These are phyloP conservation scores for Drechmeria coniospora DNA, from an alignment of 2,329 filamentous ascomycete species.

Conservation along the genomic window DNA sequence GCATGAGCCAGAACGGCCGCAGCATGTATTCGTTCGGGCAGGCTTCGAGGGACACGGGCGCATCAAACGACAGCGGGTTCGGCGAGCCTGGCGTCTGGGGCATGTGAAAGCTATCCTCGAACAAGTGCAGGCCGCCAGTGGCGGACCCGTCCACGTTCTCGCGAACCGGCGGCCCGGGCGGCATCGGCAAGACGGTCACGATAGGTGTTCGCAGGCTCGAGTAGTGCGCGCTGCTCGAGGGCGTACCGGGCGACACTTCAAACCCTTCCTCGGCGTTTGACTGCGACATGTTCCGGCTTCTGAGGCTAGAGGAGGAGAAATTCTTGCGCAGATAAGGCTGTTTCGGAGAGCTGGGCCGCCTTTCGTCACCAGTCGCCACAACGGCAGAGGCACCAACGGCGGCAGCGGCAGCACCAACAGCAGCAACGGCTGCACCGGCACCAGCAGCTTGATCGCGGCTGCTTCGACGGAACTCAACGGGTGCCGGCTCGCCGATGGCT, in stretches of 20 bases:
- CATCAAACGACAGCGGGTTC: constrained; percentile 43
- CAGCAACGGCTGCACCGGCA: constrained; percentile 2
- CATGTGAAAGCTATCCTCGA: constrained; percentile 70
- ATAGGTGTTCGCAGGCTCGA: constrained; percentile 31
- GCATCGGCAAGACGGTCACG: constrained; percentile 51
- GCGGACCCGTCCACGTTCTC: constrained; percentile 40
- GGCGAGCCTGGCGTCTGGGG: constrained; percentile 48
- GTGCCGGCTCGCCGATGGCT: too few relatives aligned
- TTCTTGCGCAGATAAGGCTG: constrained; percentile 43
- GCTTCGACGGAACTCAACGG: constrained; percentile 15
- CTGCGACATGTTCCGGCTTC: constrained; percentile 57
- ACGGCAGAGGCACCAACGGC: too few relatives aligned
- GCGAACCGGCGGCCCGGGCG: constrained; percentile 46
- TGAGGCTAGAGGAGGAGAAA: constrained; percentile 55
- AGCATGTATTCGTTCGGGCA: constrained; percentile 80
- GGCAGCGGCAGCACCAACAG: too few relatives aligned
- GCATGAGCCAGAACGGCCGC: constrained; percentile 97
- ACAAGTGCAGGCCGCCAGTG: constrained; percentile 60
- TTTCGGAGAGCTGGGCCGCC: constrained; percentile 37
- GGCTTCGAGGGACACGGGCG: constrained; percentile 69
- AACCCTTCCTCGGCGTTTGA: constrained; percentile 44
- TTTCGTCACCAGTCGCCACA: too few relatives aligned
- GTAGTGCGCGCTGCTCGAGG: constrained; percentile 54
- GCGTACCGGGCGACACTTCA: constrained; percentile 59
- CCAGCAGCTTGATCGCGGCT: constrained; percentile 18